phyloP scores from a whole-genome alignment of 108 stramenopile genomes.

The Cyclotella atomus region DNA sequence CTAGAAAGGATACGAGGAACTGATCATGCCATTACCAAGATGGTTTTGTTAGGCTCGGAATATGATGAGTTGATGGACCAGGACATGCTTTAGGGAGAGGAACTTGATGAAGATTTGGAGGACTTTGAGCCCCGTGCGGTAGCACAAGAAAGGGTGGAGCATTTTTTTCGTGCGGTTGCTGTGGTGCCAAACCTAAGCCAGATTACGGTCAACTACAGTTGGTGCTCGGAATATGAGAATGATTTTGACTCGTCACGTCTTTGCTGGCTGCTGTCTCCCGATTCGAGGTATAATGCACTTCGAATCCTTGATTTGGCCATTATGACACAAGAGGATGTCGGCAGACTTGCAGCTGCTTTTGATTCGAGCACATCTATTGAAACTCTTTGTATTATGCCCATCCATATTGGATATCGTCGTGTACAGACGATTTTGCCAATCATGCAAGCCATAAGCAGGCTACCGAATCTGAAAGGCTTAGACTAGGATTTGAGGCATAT shows the following conservation, averaged over 20 bases:
- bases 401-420: neutral
- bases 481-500: slow-evolving; percentile 4
- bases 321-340: neutral
- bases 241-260: neutral
- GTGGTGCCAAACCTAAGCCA: neutral
- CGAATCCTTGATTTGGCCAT: neutral
- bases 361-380: neutral
- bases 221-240: neutral
- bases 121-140: neutral
- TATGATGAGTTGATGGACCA: too few species aligned
- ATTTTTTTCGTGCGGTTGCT: neutral
- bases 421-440: neutral
- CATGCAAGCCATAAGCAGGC: neutral
- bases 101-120: too few species aligned
- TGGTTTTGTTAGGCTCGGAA: neutral
- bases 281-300: neutral
- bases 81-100: too few species aligned
- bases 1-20: neutral
- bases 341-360: neutral
- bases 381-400: neutral
- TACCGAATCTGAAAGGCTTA: neutral
- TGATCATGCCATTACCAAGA: neutral
- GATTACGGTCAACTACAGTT: slow-evolving; percentile 1
- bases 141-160: neutral
- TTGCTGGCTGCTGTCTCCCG: neutral